phyloP scores from a whole-genome alignment of 805 yeast species.

The Yarrowia bubula region DNA sequence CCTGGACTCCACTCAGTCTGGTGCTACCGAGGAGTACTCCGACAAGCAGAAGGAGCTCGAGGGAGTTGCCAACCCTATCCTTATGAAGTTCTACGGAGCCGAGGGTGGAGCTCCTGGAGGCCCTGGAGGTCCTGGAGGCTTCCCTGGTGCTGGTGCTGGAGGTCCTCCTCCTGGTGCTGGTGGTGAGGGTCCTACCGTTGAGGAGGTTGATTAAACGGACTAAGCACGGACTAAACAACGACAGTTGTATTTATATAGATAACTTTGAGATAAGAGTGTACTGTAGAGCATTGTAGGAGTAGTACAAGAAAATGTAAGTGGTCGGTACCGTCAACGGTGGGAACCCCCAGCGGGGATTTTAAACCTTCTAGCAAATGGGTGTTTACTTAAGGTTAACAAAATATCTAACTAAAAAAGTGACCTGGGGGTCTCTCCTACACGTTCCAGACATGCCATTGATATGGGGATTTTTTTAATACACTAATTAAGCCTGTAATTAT shows the following conservation, averaged over 20 bases:
- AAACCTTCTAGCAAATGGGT: too few relatives aligned
- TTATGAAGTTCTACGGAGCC: conserved; percentile 11
- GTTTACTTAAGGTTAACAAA: too few relatives aligned
- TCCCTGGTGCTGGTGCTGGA: conserved; percentile 5
- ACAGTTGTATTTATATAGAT: background rate
- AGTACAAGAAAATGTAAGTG: too few relatives aligned
- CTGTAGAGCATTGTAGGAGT: too few relatives aligned
- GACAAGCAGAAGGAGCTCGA: conserved; percentile 21
- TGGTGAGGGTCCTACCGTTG: conserved; percentile 1
- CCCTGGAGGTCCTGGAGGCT: conserved; percentile 1
- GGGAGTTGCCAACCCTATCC: conserved; percentile 13
- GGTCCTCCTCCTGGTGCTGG: conserved; percentile 8
- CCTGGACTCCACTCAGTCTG: conserved; percentile 10
- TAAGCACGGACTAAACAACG: background rate
- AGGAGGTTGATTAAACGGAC: background rate
- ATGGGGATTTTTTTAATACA: too few relatives aligned
- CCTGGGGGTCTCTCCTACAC: too few relatives aligned
- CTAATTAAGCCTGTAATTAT: too few relatives aligned
- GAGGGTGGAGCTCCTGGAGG: conserved; percentile 6
- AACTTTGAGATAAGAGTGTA: too few relatives aligned
- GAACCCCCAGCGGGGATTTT: too few relatives aligned
- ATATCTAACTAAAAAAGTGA: too few relatives aligned
- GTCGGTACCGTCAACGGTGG: too few relatives aligned
- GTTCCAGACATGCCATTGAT: too few relatives aligned
- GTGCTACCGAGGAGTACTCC: conserved; percentile 10